Evolutionary conservation across 2,329 filamentous ascomycete genomes (phyloP), one percentile per base, ranked within the genome.

Genomic region (Mycosphaerella sp.): DNA sequence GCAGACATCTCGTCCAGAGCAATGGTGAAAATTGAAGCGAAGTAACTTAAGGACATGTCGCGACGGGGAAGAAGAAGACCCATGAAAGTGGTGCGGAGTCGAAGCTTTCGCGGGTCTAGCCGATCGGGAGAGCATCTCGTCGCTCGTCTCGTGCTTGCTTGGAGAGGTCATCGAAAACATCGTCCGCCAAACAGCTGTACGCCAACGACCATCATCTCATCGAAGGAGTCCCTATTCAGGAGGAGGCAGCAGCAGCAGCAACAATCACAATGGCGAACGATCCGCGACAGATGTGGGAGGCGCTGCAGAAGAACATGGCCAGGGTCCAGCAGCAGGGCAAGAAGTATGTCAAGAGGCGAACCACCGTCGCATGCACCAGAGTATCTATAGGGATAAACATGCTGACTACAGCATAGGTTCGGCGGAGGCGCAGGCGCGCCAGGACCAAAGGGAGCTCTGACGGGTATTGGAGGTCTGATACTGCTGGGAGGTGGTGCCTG

Each of bases 251-350:
- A 21, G 21, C 21, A 21, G 21, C 6, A 21, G 30, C 30, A 32
- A n/a, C 30, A 32, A n/a, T 32, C 54, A 63, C 57, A 40, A 68
- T 68, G 65, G 61, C 60, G 59, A 54, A 50, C 46, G 81, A 83
- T 66, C 82, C 83, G 46, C 77, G 79, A 66, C 81, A 87, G 68
- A 77, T 81, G 62, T 86, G 81, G 78, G 75, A 77, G 69, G 77
- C 78, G 63, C 73, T 87, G 60, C 81, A 84, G 71, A 76, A 76
- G 64, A 79, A 80, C 55, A 74, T 84, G 60, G 75, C 70, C 47
- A 65, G 63, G 44, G 68, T 68, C 48, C 69, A 71, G 62, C 64
- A 79, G 65, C 75, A 76, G 59, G 72, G 76, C 62, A 70, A 70
- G 50, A 70, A 58, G 66, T 67, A 63, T 41, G 37, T 44, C 21